Conservation (phyloP, 208 protist species). For the Acanthamoeba triangularis region DNA sequence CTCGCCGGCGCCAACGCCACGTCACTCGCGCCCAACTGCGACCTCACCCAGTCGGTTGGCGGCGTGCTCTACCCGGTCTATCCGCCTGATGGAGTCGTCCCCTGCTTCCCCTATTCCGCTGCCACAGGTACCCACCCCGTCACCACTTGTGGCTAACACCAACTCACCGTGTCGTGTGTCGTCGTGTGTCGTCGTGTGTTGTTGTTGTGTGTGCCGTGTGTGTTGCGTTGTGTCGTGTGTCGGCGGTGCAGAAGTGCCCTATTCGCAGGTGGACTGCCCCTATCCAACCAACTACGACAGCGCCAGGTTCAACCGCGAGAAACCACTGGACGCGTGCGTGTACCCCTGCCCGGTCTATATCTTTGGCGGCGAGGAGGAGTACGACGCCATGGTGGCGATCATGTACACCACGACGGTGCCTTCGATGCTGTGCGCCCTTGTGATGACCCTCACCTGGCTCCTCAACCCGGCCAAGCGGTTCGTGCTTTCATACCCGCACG, state of each 20-base stretch:
- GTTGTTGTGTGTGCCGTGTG: too few species aligned
- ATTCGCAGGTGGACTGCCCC: background rate
- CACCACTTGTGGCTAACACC: too few species aligned
- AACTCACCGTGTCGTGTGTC: too few species aligned
- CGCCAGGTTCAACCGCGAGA: background rate
- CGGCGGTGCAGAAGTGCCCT: background rate
- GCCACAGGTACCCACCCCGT: background rate
- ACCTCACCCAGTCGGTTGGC: background rate
- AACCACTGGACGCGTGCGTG: background rate
- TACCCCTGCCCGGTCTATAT: background rate
- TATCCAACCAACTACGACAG: background rate
- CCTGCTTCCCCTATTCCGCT: background rate
- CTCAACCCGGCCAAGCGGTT: conserved; percentile 25
- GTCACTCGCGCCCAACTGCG: background rate
- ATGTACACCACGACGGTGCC: conserved; percentile 5
- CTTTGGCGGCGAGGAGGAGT: conserved; percentile 14
- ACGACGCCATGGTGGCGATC: background rate
- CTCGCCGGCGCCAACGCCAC: background rate
- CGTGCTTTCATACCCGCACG: background rate
- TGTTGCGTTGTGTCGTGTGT: too few species aligned
- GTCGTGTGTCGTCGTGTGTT: too few species aligned
- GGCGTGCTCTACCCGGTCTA: conserved; percentile 10
- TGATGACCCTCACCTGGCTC: conserved; percentile 45
- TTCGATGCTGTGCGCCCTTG: background rate
- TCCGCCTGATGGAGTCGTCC: background rate